Evolutionary conservation across 495 filamentous ascomycete genomes (phyloP), one percentile per base, ranked within the genome.

Genomic region (Aeminium ludgeri): DNA sequence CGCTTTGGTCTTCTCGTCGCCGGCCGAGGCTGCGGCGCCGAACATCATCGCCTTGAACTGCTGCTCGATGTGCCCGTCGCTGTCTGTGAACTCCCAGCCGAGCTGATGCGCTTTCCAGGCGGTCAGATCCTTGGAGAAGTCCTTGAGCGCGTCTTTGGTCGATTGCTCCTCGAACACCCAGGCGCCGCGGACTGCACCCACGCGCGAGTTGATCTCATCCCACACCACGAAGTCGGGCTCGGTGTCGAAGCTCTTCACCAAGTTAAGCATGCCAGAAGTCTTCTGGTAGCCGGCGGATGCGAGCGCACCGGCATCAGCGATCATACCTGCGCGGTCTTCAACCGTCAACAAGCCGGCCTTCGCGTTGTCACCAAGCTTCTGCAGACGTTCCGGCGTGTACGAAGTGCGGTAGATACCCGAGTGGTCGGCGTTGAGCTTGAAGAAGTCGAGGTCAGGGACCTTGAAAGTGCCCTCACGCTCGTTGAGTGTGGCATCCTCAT

Each of bases 151-250:
- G 44, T 82, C 74, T 37, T 69, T 73, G 19, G 77, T 71, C 38
- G 74, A 63, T 43, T 73, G 51, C 49, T 86, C 76, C 60, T 94
- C 86, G 52, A 94, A 97, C 20, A 86, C 60, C 86, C 85, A 96
- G 17, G 87, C 80, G 20, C 67, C 67, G 44, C 85, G 80, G 27
- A 95, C 69, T 15, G 72, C 66, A 2, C 72, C 70, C 46, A 95
- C 71, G 28, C 84, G 74, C 11, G 75, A 66, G 28, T 84, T 68
- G 40, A 96, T 80, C 64, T 95, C 84, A 48, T 80, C 80, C 89
- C 89, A 96, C 16, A 96, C 89, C 20, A 95, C 78, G 48, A 85
- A 96, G 49, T 89, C 82, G 6, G 73, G 63, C 63, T 97, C 89
- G 32, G 65, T 69, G 55, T 77, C 73, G 58, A 97, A 89, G 32